These are phyloP conservation scores for Zymoseptoria pseudotritici DNA, from an alignment of 2,329 filamentous ascomycete species.

Conservation along the genomic window DNA sequence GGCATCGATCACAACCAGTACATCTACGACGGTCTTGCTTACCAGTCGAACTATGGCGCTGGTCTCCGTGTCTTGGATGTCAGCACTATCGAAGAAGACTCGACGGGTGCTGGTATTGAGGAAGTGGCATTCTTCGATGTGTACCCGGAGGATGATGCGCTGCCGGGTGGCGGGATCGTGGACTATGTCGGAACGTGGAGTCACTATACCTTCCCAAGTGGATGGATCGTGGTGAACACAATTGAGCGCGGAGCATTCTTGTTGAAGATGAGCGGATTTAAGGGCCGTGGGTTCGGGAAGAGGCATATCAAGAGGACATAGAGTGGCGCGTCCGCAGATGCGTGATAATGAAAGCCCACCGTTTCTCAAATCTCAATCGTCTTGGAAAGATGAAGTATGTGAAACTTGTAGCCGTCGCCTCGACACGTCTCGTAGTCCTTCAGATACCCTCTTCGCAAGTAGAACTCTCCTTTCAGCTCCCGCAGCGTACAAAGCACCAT, in stretches of 20 bases:
- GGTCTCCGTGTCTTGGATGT: conserved; percentile 33
- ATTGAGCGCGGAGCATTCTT: conserved; percentile 47
- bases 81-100: conserved; percentile 34
- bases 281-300: conserved; percentile 11
- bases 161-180: conserved; percentile 33
- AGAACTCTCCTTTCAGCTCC: conserved; percentile 11
- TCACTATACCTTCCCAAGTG: conserved; percentile 45
- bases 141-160: conserved; percentile 43
- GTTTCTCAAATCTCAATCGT: not conserved
- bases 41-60: conserved; percentile 34
- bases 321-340: not conserved
- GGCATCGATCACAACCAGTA: conserved; percentile 40
- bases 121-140: conserved; percentile 46
- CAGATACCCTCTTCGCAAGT: conserved; percentile 9
- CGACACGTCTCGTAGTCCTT: conserved; percentile 10
- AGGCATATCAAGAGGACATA: not conserved
- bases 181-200: conserved; percentile 39
- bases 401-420: conserved; percentile 12
- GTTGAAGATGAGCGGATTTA: conserved; percentile 31
- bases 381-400: conserved; percentile 11
- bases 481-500: conserved; percentile 9
- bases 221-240: conserved; percentile 46
- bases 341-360: not conserved
- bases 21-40: conserved; percentile 31
- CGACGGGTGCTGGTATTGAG: conserved; percentile 39